Conservation (phyloP, 2,329 filamentous ascomycete species). For the Verticillium klebahnii region DNA sequence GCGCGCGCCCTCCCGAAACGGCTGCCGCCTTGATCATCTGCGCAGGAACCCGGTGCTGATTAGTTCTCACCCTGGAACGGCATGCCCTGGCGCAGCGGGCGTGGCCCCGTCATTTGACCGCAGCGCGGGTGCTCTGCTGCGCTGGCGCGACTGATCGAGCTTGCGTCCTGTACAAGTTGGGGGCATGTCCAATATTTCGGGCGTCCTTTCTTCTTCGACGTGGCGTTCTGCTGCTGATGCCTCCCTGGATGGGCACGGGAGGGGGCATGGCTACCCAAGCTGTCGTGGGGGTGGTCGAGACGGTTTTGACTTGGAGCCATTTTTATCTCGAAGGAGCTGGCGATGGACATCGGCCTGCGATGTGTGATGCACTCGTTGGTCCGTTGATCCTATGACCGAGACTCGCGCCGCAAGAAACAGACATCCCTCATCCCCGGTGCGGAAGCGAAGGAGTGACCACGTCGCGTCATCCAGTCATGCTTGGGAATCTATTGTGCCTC, state of each 20-base stretch:
- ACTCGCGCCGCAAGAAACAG: not conserved
- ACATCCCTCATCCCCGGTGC: not conserved
- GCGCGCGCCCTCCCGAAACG: constrained; percentile 7
- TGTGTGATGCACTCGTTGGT: not conserved
- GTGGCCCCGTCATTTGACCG: not conserved
- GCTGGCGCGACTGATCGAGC: not conserved
- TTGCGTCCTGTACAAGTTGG: not conserved
- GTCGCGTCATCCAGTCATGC: not conserved
- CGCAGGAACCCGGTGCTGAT: constrained; percentile 23
- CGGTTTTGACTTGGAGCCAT: not conserved
- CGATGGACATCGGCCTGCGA: not conserved
- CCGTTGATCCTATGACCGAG: not conserved
- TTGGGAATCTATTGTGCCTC: not conserved
- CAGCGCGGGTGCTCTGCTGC: not conserved
- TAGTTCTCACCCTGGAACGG: not conserved
- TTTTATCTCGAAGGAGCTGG: not conserved
- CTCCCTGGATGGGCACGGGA: not conserved
- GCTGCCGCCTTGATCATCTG: constrained; percentile 18
- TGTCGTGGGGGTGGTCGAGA: not conserved
- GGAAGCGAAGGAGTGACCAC: not conserved
- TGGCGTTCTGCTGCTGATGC: not conserved
- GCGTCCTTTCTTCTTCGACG: not conserved
- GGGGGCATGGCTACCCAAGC: not conserved
- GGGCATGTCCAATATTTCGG: not conserved
- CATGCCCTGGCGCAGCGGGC: not conserved